These are phyloP conservation scores for Cytospora mali DNA, from an alignment of 2,329 filamentous ascomycete species.

Conservation along the genomic window DNA sequence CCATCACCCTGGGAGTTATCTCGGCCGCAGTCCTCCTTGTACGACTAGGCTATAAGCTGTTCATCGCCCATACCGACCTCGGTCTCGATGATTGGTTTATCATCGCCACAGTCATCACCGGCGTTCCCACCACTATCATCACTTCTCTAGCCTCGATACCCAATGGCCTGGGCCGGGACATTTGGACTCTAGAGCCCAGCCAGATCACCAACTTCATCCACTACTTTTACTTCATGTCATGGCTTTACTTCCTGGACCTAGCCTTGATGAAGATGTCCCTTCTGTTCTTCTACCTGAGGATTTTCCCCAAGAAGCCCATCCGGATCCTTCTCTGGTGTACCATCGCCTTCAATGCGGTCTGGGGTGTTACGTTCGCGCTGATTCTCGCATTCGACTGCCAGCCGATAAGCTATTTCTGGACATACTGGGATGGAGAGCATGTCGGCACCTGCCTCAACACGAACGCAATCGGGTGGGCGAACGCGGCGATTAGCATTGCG, in stretches of 20 bases:
- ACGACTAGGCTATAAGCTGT: conserved; percentile 42
- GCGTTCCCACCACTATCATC: conserved; percentile 37
- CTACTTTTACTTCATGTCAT: conserved; percentile 47
- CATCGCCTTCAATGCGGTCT: conserved; percentile 20
- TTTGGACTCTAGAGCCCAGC: conserved; percentile 30
- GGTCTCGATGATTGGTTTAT: conserved; percentile 43
- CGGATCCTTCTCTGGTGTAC: conserved; percentile 23
- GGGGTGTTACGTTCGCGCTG: conserved; percentile 46
- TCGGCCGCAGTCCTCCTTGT: conserved; percentile 41
- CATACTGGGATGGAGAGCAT: conserved; percentile 51
- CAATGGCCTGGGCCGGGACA: conserved; percentile 31
- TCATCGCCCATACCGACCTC: conserved; percentile 37
- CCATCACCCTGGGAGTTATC: conserved; percentile 36
- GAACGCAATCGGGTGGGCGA: conserved; percentile 53
- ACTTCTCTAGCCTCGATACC: conserved; percentile 44
- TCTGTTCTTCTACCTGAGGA: conserved; percentile 29
- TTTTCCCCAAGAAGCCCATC: conserved; percentile 22
- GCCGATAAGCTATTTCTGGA: conserved; percentile 57
- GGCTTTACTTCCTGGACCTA: conserved; percentile 30
- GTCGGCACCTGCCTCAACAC: conserved; percentile 52
- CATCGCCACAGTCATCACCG: conserved; percentile 34
- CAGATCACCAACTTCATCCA: conserved; percentile 34
- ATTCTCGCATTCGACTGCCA: conserved; percentile 53
- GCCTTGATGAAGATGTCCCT: conserved; percentile 25
- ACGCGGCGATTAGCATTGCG: conserved; percentile 49